Evolutionary conservation across 306 rosid species (phyloP), one percentile per base, ranked within the genome.

Genomic region (Inga oerstediana): DNA sequence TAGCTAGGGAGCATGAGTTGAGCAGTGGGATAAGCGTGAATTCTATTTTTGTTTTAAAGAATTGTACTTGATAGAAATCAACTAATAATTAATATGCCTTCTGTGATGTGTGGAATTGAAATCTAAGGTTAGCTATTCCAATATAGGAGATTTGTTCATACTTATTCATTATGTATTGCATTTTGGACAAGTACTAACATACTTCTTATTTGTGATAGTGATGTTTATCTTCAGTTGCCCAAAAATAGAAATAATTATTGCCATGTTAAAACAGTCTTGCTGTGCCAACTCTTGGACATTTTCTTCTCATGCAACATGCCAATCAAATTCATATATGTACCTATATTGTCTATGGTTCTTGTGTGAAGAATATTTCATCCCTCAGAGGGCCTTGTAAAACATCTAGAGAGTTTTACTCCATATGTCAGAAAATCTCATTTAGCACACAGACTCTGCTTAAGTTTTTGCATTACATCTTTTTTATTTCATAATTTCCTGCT

Each of bases 401-500:
- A 41, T 84, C 30, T 37, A 64, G 14, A n/a, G 62, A 59, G 58
- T 59, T 75, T 68, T 68, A 45, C 30, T 34, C 34, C 43, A 58
- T 30, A 32, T 6, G 61, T 9, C 45, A 37, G 69, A 46, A 10
- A 8, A 69, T 70, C n/a, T 20, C 73, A 45, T 58, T 44, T 56
- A 37, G 45, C 10, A 4, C 61, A 13, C 46, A 75, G 49, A 80
- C 62, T 67, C 72, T 14, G 27, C 24, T 75, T 12, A 35, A 58
- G 73, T 52, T 11, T 11, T 75, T 58, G 49, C 68, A 45, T 61
- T 62, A 20, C 7, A 20, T 69, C 39, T 59, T 56, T 24, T 83
- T n/a, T 52, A 75, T 54, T 68, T 62, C 30, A 64, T 27, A 22
- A 72, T 22, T 84, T 62, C 54, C 54, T 72, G 14, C 58, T 72